A percentile compares a stretch with the other conserved stretches of the same genome.
Evolutionary conservation across 1,284 basidiomycete genomes (phyloP).

Genomic region (Cutaneotrichosporon daszewskae): DNA sequence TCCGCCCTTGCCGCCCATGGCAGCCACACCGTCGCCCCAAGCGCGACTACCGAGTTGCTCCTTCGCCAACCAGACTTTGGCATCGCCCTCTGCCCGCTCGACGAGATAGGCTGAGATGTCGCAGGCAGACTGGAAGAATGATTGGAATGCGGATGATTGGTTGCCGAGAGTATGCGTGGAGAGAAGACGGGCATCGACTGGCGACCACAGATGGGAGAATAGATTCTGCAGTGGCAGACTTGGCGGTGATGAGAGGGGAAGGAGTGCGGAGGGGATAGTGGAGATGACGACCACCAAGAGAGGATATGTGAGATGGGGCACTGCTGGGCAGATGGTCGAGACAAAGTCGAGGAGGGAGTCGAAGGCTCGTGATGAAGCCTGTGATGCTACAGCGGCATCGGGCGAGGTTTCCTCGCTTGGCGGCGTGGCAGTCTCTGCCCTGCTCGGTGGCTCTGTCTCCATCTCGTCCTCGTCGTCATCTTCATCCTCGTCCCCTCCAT

Average conservation of each 20-base stretch:
- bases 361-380: conserved; percentile 51
- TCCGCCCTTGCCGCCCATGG: conserved; percentile 33
- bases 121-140: conserved; percentile 32
- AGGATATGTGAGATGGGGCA: conserved; percentile 42
- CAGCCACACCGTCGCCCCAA: conserved; percentile 40
- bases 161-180: conserved; percentile 37
- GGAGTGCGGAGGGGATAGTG: conserved; percentile 30
- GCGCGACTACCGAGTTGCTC: conserved; percentile 29
- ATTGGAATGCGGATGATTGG: conserved; percentile 37
- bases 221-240: conserved; percentile 29
- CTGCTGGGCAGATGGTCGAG: conserved; percentile 36
- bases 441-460: conserved; percentile 16
- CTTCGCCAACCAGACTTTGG: conserved; percentile 29
- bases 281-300: conserved; percentile 39
- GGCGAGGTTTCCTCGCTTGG: background rate
- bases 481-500: conserved; percentile 20
- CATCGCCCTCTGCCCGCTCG: conserved; percentile 19
- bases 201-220: conserved; percentile 43
- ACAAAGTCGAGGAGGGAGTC: conserved; percentile 48
- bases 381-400: background rate
- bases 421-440: conserved; percentile 3
- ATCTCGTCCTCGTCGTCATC: conserved; percentile 31
- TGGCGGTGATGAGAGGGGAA: conserved; percentile 22
- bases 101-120: conserved; percentile 31
- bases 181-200: conserved; percentile 38